Base-by-base conservation (phyloP, 192 early-diverging fungal species). In the Globomyces pollinis-pini region DNA sequence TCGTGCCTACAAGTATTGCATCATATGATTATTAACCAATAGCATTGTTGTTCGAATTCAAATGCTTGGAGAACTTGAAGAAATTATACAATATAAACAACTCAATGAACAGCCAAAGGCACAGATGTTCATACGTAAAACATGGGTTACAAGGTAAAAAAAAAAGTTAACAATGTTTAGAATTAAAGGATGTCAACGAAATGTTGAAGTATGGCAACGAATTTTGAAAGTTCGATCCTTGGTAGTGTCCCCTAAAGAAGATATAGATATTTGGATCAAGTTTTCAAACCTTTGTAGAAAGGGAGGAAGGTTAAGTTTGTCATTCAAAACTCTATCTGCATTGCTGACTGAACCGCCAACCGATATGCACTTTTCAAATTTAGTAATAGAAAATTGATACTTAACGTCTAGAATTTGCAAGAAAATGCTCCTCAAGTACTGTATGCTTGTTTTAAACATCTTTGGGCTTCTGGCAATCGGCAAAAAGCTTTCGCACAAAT, bases 1-100 rank as follows among this genome's bases (percentile, higher is more conserved):
- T 65, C 86, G 94, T 33, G 88, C 91, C 0, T 99, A 98, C 63
- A 47, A 47, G 44, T 47, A 47, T 28, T 47, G n/a, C n/a, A n/a
- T n/a, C n/a, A n/a, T n/a, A n/a, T 8, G 15, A 7, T 47, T 26
- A 26, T n/a, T 47, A 47, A 47, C 15, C 18, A 26, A n/a, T n/a
- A 80, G 78, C 43, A 75, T 84, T 31, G 84, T 97, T 4, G 91
- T 99, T 12, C 86, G 90, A 36, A 89, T 93, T 41, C 96, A 99
- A 70, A 89, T 99, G 94, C 84, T 99, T 60, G 89, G 91, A 0
- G 96, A 99, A 67, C 67, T 99, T 49, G 96, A 99, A 65, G 96
- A 99, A 68, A 91, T 94, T 43, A 91, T 99, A 24, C 68, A 76
- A 0, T 99, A 93, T 65, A 94, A 93, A 61, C 84, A 87, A 39